These are phyloP conservation scores for Styphnolobium japonicum DNA, from an alignment of 306 rosid species.

Conservation along the genomic window DNA sequence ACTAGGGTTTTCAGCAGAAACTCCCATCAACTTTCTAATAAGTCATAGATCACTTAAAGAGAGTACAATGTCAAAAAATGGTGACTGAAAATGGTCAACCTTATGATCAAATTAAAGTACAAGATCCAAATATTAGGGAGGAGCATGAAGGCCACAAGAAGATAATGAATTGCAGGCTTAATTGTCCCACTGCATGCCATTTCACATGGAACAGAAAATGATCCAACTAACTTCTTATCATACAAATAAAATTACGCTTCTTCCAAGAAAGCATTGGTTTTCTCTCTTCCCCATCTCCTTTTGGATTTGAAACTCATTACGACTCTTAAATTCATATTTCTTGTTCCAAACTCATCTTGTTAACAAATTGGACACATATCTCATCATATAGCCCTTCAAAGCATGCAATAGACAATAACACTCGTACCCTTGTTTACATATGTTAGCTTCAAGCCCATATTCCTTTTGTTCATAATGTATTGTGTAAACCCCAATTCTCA, in stretches of 20 bases:
- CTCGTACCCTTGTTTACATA: not conserved
- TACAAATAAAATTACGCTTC: not conserved
- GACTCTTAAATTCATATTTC: not conserved
- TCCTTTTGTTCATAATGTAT: not conserved
- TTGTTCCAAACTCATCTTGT: not conserved
- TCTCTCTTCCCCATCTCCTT: not conserved
- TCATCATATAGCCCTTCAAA: not conserved
- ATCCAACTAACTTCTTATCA: not conserved
- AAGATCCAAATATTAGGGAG: not conserved
- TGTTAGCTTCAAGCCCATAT: not conserved
- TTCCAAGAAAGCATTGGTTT: not conserved
- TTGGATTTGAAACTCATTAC: not conserved
- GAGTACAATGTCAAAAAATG: not conserved
- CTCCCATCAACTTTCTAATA: not conserved
- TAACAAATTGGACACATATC: not conserved
- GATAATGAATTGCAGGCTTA: not conserved
- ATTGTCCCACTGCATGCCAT: not conserved
- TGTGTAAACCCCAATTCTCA: not conserved
- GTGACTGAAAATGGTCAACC: not conserved
- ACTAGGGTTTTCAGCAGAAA: not conserved
- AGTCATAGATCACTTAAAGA: not conserved
- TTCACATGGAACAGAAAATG: not conserved
- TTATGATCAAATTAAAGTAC: not conserved
- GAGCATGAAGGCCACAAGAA: not conserved
- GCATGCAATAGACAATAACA: not conserved